Conservation (phyloP, 176 grass and related monocot species). For the Oryza officinalis region DNA sequence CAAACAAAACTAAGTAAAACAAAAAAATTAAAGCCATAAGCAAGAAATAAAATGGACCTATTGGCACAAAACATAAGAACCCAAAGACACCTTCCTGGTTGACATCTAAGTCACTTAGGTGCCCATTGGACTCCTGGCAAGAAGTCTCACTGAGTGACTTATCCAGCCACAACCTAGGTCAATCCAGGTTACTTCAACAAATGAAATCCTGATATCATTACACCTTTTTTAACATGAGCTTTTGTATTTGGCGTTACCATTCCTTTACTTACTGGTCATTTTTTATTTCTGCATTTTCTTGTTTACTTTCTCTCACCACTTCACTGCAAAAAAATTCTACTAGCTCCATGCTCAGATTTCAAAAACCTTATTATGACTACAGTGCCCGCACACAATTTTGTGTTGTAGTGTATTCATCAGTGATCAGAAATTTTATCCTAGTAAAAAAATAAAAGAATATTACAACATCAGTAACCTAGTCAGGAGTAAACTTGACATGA, state of each 20-base stretch:
- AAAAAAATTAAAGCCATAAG: no score
- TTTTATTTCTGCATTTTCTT: neutral
- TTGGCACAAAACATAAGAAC: neutral
- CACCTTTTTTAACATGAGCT: conserved; percentile 5
- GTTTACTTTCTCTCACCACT: conserved; percentile 8
- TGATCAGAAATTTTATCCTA: neutral
- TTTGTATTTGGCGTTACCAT: neutral
- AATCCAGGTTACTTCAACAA: conserved; percentile 18
- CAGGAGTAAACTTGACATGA: conserved; percentile 13
- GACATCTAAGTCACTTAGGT: neutral
- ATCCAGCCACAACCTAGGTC: neutral
- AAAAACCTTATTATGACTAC: neutral
- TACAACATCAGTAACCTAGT: conserved; percentile 8
- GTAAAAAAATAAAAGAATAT: neutral
- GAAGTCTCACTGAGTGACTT: neutral
- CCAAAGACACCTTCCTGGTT: neutral
- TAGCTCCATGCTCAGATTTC: conserved; percentile 13
- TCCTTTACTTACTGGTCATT: neutral
- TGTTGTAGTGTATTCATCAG: neutral
- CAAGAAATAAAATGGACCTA: neutral
- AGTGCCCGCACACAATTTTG: neutral
- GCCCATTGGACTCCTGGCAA: neutral
- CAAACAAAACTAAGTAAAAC: neutral
- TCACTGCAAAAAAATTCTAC: conserved; percentile 4
- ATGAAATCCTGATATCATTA: conserved; percentile 14